A percentile compares a stretch with the other conserved stretches of the same genome.
These are phyloP conservation scores for Moesziomyces parantarcticus DNA, from an alignment of 1,284 basidiomycete genomes.

Conservation along the genomic window DNA sequence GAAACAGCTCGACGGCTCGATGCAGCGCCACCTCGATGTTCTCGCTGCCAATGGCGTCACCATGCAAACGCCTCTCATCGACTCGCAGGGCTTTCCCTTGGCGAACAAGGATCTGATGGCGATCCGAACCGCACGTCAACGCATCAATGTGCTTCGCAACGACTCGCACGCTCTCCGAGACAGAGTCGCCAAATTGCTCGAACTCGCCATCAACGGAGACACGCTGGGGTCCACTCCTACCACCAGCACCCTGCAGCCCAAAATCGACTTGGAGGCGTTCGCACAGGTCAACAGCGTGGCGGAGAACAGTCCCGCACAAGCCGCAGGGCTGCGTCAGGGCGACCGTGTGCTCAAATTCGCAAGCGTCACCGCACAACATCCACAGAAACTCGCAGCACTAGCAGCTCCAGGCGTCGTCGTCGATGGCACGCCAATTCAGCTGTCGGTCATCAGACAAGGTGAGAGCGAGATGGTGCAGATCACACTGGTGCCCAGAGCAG, in stretches of 20 bases:
- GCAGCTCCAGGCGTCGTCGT: slow-evolving; percentile 36
- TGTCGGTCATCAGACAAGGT: slow-evolving; percentile 13
- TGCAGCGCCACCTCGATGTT: slow-evolving; percentile 26
- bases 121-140: slow-evolving; percentile 45
- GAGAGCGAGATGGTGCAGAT: neutral
- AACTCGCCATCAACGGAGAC: slow-evolving; percentile 49
- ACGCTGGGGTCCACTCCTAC: neutral
- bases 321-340: slow-evolving; percentile 33
- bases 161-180: slow-evolving; percentile 46
- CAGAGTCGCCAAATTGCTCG: slow-evolving; percentile 35
- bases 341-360: slow-evolving; percentile 46
- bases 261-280: slow-evolving; percentile 12
- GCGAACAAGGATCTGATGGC: slow-evolving; percentile 54
- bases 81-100: slow-evolving; percentile 55
- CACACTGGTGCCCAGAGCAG: slow-evolving; percentile 28
- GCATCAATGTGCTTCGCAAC: slow-evolving; percentile 51
- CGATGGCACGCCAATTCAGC: slow-evolving; percentile 22
- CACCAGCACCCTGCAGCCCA: neutral
- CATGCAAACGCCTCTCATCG: slow-evolving; percentile 46
- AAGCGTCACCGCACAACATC: slow-evolving; percentile 12
- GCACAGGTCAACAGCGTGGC: slow-evolving; percentile 50
- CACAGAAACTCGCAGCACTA: slow-evolving; percentile 29
- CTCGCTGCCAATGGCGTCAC: slow-evolving; percentile 41
- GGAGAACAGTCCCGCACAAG: slow-evolving; percentile 39
- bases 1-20: slow-evolving; percentile 44